These are phyloP conservation scores for Dimocarpus longan DNA, from an alignment of 345 rosid genomes.

Conservation along the genomic window DNA sequence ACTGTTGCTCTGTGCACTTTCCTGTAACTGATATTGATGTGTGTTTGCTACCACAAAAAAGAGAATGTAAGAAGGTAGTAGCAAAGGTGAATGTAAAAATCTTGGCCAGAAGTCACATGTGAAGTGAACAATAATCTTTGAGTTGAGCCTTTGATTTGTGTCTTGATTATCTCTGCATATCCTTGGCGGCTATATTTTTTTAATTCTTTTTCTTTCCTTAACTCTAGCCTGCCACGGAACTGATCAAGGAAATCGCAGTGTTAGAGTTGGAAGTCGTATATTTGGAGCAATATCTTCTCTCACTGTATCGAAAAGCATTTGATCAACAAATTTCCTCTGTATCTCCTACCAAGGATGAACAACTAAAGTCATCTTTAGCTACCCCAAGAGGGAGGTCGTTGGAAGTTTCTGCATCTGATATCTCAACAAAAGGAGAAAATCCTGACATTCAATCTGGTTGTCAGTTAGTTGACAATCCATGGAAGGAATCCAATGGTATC, in stretches of 20 bases:
- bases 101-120: background rate
- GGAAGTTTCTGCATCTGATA: slow-evolving; percentile 45
- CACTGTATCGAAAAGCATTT: slow-evolving; percentile 83
- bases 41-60: background rate
- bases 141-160: slow-evolving; percentile 1
- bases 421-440: slow-evolving; percentile 43
- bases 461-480: slow-evolving; percentile 35
- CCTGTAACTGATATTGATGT: background rate
- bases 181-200: background rate
- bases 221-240: slow-evolving; percentile 73
- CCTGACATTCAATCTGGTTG: slow-evolving; percentile 42
- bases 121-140: slow-evolving; percentile 15
- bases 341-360: slow-evolving; percentile 53
- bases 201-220: background rate
- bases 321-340: slow-evolving; percentile 60
- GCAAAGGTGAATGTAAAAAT: background rate
- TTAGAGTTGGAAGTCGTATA: slow-evolving; percentile 89
- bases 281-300: slow-evolving; percentile 90
- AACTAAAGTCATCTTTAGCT: slow-evolving; percentile 46
- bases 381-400: slow-evolving; percentile 44
- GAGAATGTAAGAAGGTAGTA: background rate
- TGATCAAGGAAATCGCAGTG: slow-evolving; percentile 85
- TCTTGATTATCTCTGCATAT: background rate
- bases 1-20: background rate
- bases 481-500: slow-evolving; percentile 34